Evolutionary conservation across 805 yeast genomes (phyloP).

Genomic region (Grigorovia yakushimaensis): DNA sequence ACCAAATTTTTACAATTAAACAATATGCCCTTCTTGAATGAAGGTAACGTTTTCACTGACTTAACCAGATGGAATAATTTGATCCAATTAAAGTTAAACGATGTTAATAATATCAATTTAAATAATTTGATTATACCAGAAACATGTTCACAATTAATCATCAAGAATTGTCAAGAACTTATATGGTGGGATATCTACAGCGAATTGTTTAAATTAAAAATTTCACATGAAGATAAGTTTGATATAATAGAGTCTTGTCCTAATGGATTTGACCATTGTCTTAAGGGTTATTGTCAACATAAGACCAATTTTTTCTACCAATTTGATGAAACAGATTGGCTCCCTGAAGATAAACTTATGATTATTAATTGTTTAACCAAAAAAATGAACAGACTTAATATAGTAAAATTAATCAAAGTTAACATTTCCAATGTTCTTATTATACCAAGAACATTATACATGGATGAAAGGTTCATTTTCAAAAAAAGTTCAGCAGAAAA

Average conservation of each 20-base stretch:
- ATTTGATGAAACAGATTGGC: slow-evolving; percentile 1
- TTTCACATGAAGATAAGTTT: background rate
- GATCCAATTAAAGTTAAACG: slow-evolving; percentile 9
- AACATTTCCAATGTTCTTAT: slow-evolving; percentile 5
- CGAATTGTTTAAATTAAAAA: background rate
- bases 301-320: background rate
- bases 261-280: background rate
- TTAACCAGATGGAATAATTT: slow-evolving; percentile 24
- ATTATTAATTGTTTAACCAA: slow-evolving; percentile 8
- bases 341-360: slow-evolving; percentile 1
- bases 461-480: slow-evolving; percentile 10
- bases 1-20: slow-evolving; percentile 11
- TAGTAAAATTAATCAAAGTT: slow-evolving; percentile 7
- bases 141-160: slow-evolving; percentile 12
- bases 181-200: slow-evolving; percentile 20
- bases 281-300: background rate
- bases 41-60: slow-evolving; percentile 12
- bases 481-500: background rate
- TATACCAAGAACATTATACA: slow-evolving; percentile 14
- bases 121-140: slow-evolving; percentile 19
- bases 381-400: slow-evolving; percentile 7
- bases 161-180: slow-evolving; percentile 8
- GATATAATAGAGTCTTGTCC: background rate
- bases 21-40: slow-evolving; percentile 7
- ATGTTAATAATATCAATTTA: slow-evolving; percentile 15